These are phyloP conservation scores for Sclerotinia glacialis DNA, from an alignment of 2,329 filamentous ascomycete genomes.

Conservation along the genomic window DNA sequence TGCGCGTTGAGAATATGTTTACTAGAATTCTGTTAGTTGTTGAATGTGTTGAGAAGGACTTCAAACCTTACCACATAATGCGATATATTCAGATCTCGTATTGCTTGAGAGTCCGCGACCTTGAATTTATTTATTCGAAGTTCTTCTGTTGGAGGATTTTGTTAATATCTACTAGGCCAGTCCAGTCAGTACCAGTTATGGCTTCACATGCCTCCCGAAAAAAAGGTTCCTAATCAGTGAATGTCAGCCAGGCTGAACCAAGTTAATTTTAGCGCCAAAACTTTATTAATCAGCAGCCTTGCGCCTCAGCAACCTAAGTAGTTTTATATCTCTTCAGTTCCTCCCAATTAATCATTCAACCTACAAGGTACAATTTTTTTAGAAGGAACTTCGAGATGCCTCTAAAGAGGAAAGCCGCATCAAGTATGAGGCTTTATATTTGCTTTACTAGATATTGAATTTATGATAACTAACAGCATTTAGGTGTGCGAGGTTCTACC, in stretches of 20 bases:
- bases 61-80: conserved; percentile 36
- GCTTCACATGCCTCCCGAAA: conserved; percentile 5
- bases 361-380: conserved; percentile 23
- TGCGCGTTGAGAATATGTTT: conserved; percentile 99
- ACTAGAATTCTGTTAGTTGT: conserved; percentile 48
- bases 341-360: conserved; percentile 22
- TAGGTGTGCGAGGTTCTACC: conserved; percentile 46
- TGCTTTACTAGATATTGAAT: conserved; percentile 28
- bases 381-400: conserved; percentile 52
- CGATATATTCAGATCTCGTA: background rate
- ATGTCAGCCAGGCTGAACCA: conserved; percentile 4
- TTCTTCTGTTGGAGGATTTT: background rate
- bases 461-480: conserved; percentile 40
- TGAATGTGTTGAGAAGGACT: background rate
- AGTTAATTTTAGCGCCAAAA: background rate
- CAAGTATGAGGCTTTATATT: conserved; percentile 43
- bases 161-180: background rate
- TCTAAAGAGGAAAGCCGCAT: conserved; percentile 66
- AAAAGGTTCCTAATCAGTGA: conserved; percentile 1
- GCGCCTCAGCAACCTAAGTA: background rate
- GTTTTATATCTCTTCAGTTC: conserved; percentile 1
- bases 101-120: background rate
- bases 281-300: conserved; percentile 23
- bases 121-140: background rate
- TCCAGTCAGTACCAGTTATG: background rate